Evolutionary conservation across 352 stramenopile species (phyloP).

Genomic region (Phytophthora uliginosa): DNA sequence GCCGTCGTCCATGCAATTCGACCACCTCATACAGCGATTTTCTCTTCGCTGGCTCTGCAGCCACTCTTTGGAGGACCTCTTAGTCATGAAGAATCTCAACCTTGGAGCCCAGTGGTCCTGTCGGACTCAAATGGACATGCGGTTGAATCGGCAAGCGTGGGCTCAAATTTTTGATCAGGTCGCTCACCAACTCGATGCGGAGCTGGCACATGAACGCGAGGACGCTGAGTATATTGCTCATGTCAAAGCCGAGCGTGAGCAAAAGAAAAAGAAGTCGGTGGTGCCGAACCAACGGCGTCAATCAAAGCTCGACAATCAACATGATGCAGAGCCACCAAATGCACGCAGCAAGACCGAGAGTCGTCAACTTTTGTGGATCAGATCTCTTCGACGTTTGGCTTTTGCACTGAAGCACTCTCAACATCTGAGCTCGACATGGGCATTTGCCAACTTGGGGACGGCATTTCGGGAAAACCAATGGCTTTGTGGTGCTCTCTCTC

Average conservation of each 20-base stretch:
- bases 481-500: slow-evolving; percentile 45
- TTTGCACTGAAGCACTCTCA: slow-evolving; percentile 43
- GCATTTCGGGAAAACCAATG: slow-evolving; percentile 57
- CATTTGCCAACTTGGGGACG: slow-evolving; percentile 42
- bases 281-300: slow-evolving; percentile 8
- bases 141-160: slow-evolving; percentile 64
- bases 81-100: slow-evolving; percentile 70
- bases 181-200: slow-evolving; percentile 47
- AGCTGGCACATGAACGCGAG: slow-evolving; percentile 38
- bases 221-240: slow-evolving; percentile 49
- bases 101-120: slow-evolving; percentile 60
- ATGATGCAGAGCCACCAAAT: not conserved
- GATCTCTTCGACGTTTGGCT: slow-evolving; percentile 37
- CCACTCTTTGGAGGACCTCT: slow-evolving; percentile 66
- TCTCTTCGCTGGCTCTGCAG: slow-evolving; percentile 57
- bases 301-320: not conserved
- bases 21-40: slow-evolving; percentile 62
- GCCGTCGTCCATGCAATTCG: slow-evolving; percentile 70
- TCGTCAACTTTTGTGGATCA: slow-evolving; percentile 16
- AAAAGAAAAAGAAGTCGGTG: slow-evolving; percentile 22
- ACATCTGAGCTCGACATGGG: slow-evolving; percentile 54
- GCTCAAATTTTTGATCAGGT: slow-evolving; percentile 65
- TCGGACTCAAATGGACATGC: slow-evolving; percentile 61
- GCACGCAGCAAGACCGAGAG: slow-evolving; percentile 4
- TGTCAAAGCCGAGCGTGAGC: slow-evolving; percentile 23